Evolutionary conservation across 352 stramenopile genomes (phyloP).

Genomic region (Thalassiosira mediterranea): DNA sequence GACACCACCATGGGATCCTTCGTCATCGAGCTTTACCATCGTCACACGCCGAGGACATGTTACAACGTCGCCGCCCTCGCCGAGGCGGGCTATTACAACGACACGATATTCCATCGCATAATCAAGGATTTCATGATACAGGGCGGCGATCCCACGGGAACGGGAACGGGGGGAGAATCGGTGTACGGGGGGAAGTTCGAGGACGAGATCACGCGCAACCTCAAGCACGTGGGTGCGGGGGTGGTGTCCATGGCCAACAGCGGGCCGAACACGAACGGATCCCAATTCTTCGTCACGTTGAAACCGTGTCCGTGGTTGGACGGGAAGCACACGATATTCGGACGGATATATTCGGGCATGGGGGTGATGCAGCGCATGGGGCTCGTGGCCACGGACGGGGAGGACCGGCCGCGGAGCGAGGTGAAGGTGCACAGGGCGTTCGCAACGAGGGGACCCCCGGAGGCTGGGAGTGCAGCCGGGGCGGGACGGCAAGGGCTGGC

Average conservation of each 20-base stretch:
- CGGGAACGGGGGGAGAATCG: constrained; percentile 82
- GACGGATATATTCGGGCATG: constrained; percentile 86
- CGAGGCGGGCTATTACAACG: constrained; percentile 98
- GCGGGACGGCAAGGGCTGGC: constrained; percentile 1
- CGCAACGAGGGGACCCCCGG: constrained; percentile 34
- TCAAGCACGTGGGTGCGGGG: constrained; percentile 66
- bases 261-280: constrained; percentile 94
- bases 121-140: constrained; percentile 79
- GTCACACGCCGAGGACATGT: constrained; percentile 71
- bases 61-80: constrained; percentile 84
- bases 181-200: constrained; percentile 97
- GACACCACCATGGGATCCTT: constrained; percentile 63
- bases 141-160: constrained; percentile 94
- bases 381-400: constrained; percentile 74
- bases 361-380: constrained; percentile 80
- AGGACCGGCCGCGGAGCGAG: constrained; percentile 70
- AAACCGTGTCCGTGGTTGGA: constrained; percentile 87
- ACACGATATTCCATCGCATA: constrained; percentile 94
- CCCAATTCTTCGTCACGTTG: constrained; percentile 80
- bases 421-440: constrained; percentile 54
- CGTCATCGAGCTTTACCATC: constrained; percentile 54
- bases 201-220: constrained; percentile 92
- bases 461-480: background rate
- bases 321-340: constrained; percentile 99
- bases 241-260: constrained; percentile 96